phyloP scores from a whole-genome alignment of 176 grass and related monocot genomes.

The Panicum miliaceum region DNA sequence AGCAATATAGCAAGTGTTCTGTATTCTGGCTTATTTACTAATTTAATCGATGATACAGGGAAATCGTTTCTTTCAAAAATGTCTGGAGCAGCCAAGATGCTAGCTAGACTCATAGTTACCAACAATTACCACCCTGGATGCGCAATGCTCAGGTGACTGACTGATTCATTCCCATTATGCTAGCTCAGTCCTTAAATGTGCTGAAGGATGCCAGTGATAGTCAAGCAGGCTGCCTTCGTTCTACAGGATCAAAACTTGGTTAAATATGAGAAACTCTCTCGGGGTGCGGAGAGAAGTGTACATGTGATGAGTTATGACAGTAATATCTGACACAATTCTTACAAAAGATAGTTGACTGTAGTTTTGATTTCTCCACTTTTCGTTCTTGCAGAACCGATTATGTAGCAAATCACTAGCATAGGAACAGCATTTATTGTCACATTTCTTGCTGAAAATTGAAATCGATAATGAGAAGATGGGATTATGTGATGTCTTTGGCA shows the following conservation, averaged over 20 bases:
- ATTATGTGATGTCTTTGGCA: not conserved
- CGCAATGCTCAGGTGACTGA: conserved; percentile 34
- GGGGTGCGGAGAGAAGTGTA: conserved; percentile 42
- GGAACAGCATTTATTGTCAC: not conserved
- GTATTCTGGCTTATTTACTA: conserved; percentile 32
- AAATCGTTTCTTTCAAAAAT: conserved; percentile 83
- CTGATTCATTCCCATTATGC: not conserved
- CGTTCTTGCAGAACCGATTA: not conserved
- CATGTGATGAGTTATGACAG: conserved; percentile 43
- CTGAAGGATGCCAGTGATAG: not conserved
- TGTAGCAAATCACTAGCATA: conserved; percentile 13
- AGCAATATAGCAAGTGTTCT: not conserved
- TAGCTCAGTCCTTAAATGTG: not conserved
- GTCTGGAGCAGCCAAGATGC: conserved; percentile 47
- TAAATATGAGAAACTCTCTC: not conserved
- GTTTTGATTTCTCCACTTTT: conserved; percentile 13
- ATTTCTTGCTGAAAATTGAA: conserved; percentile 5
- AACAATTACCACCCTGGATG: not conserved
- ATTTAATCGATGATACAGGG: conserved; percentile 54
- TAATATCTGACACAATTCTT: conserved; percentile 23
- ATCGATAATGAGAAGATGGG: conserved; percentile 1
- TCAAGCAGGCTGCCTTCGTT: not conserved
- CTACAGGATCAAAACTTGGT: conserved; percentile 16
- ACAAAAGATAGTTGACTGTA: conserved; percentile 20
- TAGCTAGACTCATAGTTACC: not conserved